A percentile compares a stretch with the other conserved stretches of the same genome.
These are phyloP conservation scores for Globisporangium cylindrosporum DNA, from an alignment of 352 stramenopile genomes.

Conservation along the genomic window DNA sequence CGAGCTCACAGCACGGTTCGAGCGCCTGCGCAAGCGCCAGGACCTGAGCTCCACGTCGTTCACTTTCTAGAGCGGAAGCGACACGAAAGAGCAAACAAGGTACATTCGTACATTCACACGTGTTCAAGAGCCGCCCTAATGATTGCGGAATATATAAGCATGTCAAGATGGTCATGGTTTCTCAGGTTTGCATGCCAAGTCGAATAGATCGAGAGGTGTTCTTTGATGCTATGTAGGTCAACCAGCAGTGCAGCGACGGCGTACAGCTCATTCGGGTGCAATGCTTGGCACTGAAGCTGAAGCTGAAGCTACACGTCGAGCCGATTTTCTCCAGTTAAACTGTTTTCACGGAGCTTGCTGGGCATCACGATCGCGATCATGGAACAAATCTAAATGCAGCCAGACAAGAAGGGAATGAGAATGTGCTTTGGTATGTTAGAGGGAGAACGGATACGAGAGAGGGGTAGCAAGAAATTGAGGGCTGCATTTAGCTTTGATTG, in stretches of 20 bases:
- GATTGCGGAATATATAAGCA: slow-evolving; percentile 1
- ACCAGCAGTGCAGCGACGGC: not conserved
- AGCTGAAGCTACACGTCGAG: not conserved
- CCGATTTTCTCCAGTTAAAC: not conserved
- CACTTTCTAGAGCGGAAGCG: slow-evolving; percentile 44
- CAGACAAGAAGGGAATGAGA: not conserved
- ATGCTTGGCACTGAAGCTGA: not conserved
- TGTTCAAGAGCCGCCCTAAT: not conserved
- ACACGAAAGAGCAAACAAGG: not conserved
- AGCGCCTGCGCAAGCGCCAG: slow-evolving; percentile 80
- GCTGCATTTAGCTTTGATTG: not conserved
- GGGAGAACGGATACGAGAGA: not conserved
- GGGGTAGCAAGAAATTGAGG: not conserved
- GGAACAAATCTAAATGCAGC: not conserved
- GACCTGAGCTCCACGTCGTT: slow-evolving; percentile 61
- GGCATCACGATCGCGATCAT: not conserved
- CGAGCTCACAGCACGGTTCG: slow-evolving; percentile 92
- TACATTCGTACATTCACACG: not conserved
- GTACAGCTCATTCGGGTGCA: not conserved
- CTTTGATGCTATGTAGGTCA: not conserved
- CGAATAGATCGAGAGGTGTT: not conserved
- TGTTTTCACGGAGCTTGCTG: not conserved
- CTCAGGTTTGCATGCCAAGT: not conserved
- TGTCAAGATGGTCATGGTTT: not conserved
- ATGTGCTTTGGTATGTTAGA: not conserved